Conservation (phyloP, 208 protist species). For the Trypanosomatidae sp. region DNA sequence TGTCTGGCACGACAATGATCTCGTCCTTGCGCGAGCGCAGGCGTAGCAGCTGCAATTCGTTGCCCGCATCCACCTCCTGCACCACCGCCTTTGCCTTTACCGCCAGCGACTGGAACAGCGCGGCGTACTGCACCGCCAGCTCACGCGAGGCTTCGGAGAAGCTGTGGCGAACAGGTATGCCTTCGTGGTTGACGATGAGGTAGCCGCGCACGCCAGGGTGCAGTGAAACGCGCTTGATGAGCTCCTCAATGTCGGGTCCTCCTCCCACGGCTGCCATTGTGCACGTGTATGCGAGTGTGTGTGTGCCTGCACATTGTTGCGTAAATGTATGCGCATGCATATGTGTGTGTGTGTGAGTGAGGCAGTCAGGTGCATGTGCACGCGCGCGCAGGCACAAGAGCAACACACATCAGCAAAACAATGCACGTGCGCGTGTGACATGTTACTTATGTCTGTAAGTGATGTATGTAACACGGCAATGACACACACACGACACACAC, state of each 20-base stretch:
- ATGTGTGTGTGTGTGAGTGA: background rate
- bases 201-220: conserved; percentile 91
- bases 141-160: conserved; percentile 81
- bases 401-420: too few species aligned
- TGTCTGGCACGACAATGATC: conserved; percentile 93
- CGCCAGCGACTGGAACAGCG: conserved; percentile 88
- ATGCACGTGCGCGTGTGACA: too few species aligned
- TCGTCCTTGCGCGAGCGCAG: conserved; percentile 93
- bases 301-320: background rate
- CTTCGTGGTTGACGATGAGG: conserved; percentile 92
- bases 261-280: conserved; percentile 12
- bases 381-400: too few species aligned
- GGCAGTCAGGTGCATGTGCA: background rate
- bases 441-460: conserved; percentile 1
- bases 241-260: conserved; percentile 92
- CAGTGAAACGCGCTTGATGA: conserved; percentile 90
- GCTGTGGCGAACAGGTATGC: conserved; percentile 89
- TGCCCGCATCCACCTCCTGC: conserved; percentile 89
- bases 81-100: conserved; percentile 86
- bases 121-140: conserved; percentile 89
- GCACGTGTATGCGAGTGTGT: conserved; percentile 1
- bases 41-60: conserved; percentile 92
- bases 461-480: background rate
- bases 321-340: background rate
- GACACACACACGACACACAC: background rate